Evolutionary conservation across 208 protist species (phyloP).

Genomic region (Baffinella frigidus): DNA sequence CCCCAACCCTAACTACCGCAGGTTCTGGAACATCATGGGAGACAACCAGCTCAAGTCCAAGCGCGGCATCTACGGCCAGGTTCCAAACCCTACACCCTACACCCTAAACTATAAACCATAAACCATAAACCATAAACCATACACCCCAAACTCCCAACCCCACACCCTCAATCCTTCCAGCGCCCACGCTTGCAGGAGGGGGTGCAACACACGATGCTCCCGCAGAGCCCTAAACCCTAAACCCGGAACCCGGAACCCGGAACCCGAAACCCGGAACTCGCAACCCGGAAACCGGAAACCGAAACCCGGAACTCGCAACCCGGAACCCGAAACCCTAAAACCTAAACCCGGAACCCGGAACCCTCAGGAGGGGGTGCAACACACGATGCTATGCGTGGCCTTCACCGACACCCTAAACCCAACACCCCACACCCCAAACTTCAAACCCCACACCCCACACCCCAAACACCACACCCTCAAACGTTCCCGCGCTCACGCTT

Average conservation of each 20-base stretch:
- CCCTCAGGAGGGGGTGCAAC: neutral
- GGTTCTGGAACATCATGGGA: too few relatives aligned
- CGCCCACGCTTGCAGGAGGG: too few relatives aligned
- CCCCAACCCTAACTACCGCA: too few relatives aligned
- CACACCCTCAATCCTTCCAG: too few relatives aligned
- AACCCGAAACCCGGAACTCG: neutral
- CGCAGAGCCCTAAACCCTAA: neutral
- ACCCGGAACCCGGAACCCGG: neutral
- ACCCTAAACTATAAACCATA: too few relatives aligned
- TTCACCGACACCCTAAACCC: neutral
- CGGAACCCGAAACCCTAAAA: neutral
- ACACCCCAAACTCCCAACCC: too few relatives aligned
- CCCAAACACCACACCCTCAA: neutral
- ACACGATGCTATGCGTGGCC: neutral
- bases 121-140: too few relatives aligned
- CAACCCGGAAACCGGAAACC: neutral
- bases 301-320: neutral
- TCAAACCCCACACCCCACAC: neutral
- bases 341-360: neutral
- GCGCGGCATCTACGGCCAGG: neutral
- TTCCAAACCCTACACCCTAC: too few relatives aligned
- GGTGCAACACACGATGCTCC: neutral
- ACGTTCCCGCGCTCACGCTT: neutral
- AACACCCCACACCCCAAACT: neutral
- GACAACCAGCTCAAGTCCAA: slow-evolving; percentile 25